phyloP scores from a whole-genome alignment of 1,139 yeast genomes.

The Kodamaea sp. region DNA sequence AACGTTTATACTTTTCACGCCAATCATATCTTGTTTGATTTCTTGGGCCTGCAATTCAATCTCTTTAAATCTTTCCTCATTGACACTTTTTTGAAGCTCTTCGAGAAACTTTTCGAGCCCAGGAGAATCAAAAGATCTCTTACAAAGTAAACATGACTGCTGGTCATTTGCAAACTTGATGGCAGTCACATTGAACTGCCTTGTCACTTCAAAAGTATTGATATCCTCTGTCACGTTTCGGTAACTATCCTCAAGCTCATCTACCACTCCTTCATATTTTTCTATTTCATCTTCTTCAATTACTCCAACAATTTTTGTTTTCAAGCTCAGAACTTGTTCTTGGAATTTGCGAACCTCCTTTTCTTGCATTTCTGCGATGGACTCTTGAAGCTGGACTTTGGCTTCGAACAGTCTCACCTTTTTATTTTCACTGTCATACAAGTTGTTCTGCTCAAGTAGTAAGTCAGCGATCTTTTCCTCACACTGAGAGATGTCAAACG shows the following conservation, averaged over 20 bases:
- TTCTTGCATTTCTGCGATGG: constrained; percentile 17
- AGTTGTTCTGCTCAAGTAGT: constrained; percentile 7
- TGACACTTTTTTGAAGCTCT: constrained; percentile 39
- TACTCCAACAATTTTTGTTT: constrained; percentile 24
- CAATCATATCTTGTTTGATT: constrained; percentile 32
- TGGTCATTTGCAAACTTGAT: constrained; percentile 56
- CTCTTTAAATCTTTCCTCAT: constrained; percentile 37
- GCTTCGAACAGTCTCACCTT: constrained; percentile 4
- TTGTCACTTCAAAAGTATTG: constrained; percentile 66
- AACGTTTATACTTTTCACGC: constrained; percentile 26
- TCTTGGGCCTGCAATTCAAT: constrained; percentile 36
- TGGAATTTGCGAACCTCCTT: constrained; percentile 16
- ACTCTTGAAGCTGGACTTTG: constrained; percentile 2
- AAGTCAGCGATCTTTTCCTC: constrained; percentile 19
- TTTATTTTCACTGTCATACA: constrained; percentile 8
- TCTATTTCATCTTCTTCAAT: constrained; percentile 49
- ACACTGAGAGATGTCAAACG: constrained; percentile 25
- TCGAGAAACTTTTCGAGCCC: constrained; percentile 32
- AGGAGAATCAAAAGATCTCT: constrained; percentile 54
- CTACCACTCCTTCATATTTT: constrained; percentile 49
- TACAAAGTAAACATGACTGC: constrained; percentile 65
- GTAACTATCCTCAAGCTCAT: constrained; percentile 63
- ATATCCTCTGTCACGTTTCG: constrained; percentile 59
- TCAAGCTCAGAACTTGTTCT: constrained; percentile 17
- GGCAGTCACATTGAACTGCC: constrained; percentile 65